Conservation (phyloP, 139 green algal genomes). For the Chloropicon primus region DNA sequence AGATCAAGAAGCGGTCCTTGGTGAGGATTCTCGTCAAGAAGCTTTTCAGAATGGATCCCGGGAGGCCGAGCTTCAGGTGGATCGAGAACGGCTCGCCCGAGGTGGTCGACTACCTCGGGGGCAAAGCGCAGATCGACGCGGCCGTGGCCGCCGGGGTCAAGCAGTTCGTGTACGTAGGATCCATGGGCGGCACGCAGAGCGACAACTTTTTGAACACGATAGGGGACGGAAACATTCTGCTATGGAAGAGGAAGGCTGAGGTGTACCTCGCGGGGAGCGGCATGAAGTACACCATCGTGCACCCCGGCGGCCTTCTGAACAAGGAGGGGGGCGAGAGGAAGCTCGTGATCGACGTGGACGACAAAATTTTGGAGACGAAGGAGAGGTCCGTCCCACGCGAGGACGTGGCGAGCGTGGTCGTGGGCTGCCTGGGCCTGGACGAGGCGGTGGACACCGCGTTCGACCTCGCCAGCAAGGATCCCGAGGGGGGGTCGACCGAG, state of each 20-base stretch:
- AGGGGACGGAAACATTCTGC: slow-evolving; percentile 61
- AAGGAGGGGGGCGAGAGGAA: slow-evolving; percentile 43
- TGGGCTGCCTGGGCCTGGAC: slow-evolving; percentile 16
- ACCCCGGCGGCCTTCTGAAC: slow-evolving; percentile 63
- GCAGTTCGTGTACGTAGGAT: slow-evolving; percentile 47
- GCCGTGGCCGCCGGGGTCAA: slow-evolving; percentile 47
- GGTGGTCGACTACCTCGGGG: slow-evolving; percentile 60
- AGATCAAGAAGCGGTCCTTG: slow-evolving; percentile 21
- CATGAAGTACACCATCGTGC: slow-evolving; percentile 63
- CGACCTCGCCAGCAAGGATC: slow-evolving; percentile 27
- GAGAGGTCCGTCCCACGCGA: slow-evolving; percentile 46
- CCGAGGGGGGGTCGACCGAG: not conserved
- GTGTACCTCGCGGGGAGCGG: slow-evolving; percentile 57
- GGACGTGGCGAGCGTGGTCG: slow-evolving; percentile 60
- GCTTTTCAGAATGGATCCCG: slow-evolving; percentile 21
- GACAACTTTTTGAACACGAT: slow-evolving; percentile 30
- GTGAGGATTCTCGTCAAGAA: slow-evolving; percentile 19
- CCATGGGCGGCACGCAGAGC: slow-evolving; percentile 46
- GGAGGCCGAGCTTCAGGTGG: slow-evolving; percentile 4
- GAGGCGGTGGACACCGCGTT: slow-evolving; percentile 7
- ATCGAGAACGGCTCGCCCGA: slow-evolving; percentile 30
- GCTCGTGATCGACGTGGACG: slow-evolving; percentile 62
- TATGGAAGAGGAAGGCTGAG: slow-evolving; percentile 75
- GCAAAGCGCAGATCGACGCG: slow-evolving; percentile 67
- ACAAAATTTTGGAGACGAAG: slow-evolving; percentile 39